These are phyloP conservation scores for Thielaviopsis populi DNA, from an alignment of 2,329 filamentous ascomycete species.

Conservation along the genomic window DNA sequence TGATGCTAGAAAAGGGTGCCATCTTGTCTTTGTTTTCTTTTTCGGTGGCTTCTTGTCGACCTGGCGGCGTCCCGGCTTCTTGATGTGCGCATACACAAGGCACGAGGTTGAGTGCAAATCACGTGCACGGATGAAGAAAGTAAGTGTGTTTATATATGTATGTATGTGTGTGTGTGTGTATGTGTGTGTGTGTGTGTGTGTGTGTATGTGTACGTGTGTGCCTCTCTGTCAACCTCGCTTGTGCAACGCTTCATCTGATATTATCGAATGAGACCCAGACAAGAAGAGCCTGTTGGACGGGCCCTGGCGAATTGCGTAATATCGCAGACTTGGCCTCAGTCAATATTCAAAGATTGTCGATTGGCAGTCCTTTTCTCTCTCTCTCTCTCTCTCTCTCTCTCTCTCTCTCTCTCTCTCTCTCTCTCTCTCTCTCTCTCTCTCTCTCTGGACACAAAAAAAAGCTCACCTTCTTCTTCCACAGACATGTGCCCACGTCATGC, in stretches of 20 bases:
- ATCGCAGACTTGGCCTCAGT: not conserved
- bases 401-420: constrained; percentile 7
- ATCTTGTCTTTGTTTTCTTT: not conserved
- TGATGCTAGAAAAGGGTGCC: not conserved
- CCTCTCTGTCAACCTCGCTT: not conserved
- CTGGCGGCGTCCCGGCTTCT: not conserved
- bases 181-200: not conserved
- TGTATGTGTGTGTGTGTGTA: not conserved
- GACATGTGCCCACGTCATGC: constrained; percentile 69
- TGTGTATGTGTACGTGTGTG: not conserved
- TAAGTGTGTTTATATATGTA: not conserved
- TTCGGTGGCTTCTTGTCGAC: too few relatives aligned
- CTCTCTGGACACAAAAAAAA: not conserved
- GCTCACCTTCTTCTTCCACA: constrained; percentile 20
- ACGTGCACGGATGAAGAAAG: not conserved
- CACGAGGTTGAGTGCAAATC: not conserved
- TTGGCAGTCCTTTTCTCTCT: not conserved
- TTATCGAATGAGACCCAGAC: constrained; percentile 1
- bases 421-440: too few relatives aligned
- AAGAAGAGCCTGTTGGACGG: not conserved
- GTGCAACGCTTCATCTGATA: constrained; percentile 2
- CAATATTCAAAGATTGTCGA: too few relatives aligned
- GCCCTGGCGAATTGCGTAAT: not conserved
- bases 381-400: not conserved
- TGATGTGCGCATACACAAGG: not conserved